phyloP scores from a whole-genome alignment of 225 moss, liverwort and hornwort genomes.

The Antitrichia curtipendula region DNA sequence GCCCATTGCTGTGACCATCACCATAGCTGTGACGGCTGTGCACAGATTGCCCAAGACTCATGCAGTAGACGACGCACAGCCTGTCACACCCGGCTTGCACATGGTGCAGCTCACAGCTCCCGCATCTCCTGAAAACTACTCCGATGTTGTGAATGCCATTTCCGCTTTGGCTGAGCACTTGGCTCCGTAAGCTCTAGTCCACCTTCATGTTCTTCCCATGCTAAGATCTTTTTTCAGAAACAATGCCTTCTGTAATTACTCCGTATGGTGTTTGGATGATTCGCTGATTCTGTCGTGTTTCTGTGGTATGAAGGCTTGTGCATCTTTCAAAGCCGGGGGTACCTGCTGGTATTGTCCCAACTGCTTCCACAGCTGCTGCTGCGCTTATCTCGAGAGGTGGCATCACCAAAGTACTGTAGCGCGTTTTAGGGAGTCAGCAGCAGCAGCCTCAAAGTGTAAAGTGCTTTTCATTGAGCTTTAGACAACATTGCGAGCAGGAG shows the following conservation, averaged over 20 bases:
- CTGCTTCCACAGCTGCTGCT: slow-evolving; percentile 80
- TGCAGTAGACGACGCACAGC: slow-evolving; percentile 65
- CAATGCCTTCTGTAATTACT: background rate
- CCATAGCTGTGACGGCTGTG: slow-evolving; percentile 59
- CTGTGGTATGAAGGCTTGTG: slow-evolving; percentile 39
- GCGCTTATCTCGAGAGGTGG: slow-evolving; percentile 65
- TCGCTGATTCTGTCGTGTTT: background rate
- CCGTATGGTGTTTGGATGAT: background rate
- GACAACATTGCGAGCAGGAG: background rate
- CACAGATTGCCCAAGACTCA: slow-evolving; percentile 24
- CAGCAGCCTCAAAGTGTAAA: background rate
- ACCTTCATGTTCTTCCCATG: background rate
- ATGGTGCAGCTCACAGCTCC: slow-evolving; percentile 82
- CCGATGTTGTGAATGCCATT: slow-evolving; percentile 76
- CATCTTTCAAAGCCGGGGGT: slow-evolving; percentile 87
- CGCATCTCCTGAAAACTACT: slow-evolving; percentile 75
- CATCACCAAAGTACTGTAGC: slow-evolving; percentile 21
- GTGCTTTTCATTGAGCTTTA: background rate
- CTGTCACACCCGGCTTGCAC: slow-evolving; percentile 62
- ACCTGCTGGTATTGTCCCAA: slow-evolving; percentile 66
- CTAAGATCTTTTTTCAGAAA: background rate
- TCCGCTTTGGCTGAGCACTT: slow-evolving; percentile 89
- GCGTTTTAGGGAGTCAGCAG: background rate
- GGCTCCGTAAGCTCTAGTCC: slow-evolving; percentile 53
- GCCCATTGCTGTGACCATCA: slow-evolving; percentile 44